These are phyloP conservation scores for Puccinia triticina DNA, from an alignment of 1,284 basidiomycete genomes.

Conservation along the genomic window DNA sequence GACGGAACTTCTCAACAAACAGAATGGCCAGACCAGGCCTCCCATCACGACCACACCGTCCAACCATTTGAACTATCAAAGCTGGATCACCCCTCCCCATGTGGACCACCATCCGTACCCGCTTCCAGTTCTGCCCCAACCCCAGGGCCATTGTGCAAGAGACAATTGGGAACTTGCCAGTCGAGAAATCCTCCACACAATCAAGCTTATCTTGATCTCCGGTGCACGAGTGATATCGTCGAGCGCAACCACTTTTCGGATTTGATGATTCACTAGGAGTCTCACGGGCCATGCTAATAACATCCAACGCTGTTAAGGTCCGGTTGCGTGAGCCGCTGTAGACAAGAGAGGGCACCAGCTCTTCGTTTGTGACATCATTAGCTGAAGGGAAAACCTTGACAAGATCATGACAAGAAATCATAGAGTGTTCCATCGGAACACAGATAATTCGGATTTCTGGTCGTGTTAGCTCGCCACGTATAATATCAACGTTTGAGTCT, in stretches of 20 bases:
- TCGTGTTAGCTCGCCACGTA: no score
- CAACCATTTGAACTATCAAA: background rate
- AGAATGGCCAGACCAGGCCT: slow-evolving; percentile 6
- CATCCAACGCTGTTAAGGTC: no score
- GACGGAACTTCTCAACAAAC: slow-evolving; percentile 1
- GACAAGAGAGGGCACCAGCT: slow-evolving; percentile 12
- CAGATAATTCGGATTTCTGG: slow-evolving; percentile 15
- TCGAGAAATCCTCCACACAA: background rate
- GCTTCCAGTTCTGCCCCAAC: slow-evolving; percentile 40
- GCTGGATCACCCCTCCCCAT: slow-evolving; percentile 23
- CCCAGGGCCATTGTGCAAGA: slow-evolving; percentile 34
- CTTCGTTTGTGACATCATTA: background rate
- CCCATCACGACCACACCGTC: slow-evolving; percentile 5
- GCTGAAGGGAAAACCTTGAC: background rate
- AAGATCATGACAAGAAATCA: slow-evolving; percentile 3
- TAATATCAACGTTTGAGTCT: background rate
- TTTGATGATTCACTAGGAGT: background rate
- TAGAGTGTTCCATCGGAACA: background rate
- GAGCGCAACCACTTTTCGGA: slow-evolving; percentile 9
- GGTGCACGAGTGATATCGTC: no score
- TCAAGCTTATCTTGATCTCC: slow-evolving; percentile 6
- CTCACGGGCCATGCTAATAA: background rate
- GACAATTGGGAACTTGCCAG: background rate
- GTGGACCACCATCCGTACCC: slow-evolving; percentile 3
- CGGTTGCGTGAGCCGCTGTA: slow-evolving; percentile 21